A percentile compares a stretch with the other conserved stretches of the same genome.
Conservation (phyloP, 768 basidiomycete genomes). For the Plicaturopsis crispa region DNA sequence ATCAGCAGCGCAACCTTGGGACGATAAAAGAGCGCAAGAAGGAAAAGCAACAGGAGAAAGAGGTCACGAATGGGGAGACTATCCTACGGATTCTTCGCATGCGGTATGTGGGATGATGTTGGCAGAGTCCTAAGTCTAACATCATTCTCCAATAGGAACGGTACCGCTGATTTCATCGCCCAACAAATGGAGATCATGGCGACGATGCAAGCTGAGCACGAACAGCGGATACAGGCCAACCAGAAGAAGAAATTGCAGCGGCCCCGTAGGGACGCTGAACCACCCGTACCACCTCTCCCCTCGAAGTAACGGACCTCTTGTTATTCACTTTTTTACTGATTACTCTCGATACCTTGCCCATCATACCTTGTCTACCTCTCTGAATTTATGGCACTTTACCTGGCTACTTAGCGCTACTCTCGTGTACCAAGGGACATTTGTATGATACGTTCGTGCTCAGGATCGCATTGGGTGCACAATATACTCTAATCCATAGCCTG, state of each 20-base stretch:
- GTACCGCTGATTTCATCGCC: slow-evolving; percentile 79
- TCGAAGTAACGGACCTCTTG: no score
- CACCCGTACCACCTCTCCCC: slow-evolving; percentile 22
- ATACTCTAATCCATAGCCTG: no score
- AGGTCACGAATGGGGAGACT: slow-evolving; percentile 74
- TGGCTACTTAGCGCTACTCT: no score
- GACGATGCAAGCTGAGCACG: slow-evolving; percentile 78
- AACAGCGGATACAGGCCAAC: slow-evolving; percentile 56
- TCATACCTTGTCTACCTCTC: no score
- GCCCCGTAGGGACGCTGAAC: slow-evolving; percentile 25
- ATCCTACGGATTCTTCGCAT: slow-evolving; percentile 94
- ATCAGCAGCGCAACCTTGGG: slow-evolving; percentile 87
- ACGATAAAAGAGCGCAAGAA: slow-evolving; percentile 93
- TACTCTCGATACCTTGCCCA: no score
- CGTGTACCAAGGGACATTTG: no score
- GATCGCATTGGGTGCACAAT: no score
- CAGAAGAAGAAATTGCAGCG: slow-evolving; percentile 55
- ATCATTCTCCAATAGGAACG: slow-evolving; percentile 44
- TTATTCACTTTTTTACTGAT: no score
- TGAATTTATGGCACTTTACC: no score
- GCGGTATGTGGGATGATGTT: slow-evolving; percentile 66
- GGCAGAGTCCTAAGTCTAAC: no score
- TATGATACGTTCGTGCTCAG: no score
- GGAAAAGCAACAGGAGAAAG: slow-evolving; percentile 81
- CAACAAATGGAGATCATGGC: slow-evolving; percentile 81